Base-by-base conservation (phyloP, 352 stramenopile species). In the Phytopythium montanum region DNA sequence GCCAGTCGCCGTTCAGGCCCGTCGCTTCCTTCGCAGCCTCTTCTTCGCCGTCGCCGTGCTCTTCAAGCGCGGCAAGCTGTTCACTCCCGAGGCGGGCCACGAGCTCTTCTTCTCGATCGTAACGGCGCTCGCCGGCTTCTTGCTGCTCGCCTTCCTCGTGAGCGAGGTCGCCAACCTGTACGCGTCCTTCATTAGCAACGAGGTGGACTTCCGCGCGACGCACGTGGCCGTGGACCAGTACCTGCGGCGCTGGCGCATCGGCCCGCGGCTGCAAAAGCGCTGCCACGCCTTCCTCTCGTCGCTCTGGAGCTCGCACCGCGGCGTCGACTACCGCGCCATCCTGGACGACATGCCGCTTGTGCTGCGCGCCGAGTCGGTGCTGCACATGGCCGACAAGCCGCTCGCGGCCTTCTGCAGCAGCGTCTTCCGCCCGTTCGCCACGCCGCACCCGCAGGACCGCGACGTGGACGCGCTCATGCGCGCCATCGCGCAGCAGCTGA, bases 131-230 rank as follows among this genome's bases (percentile, higher is more conserved):
- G 29, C 74, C 1, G 74, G 79, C 0, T 54, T 87, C 9, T 44
- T 86, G 14, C 34, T 69, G 23, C 71, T 85, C 68, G 69, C 76
- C 0, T 76, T 81, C 50, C 76, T 88, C 63, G 74, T 88, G 46
- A 66, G 71, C 3, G 74, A 86, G 48, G 66, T 81, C 33, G 70
- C 76, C 0, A 83, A 74, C 13, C 29, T 88, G 16, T 87, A 85
- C 69, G 54, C 74, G 0, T 85, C 71, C 23, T 82, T 72, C 61
- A 84, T 77, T 53, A 73, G 74, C 63, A 82, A 86, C 60, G 74
- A 88, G 54, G 76, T 88, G 13, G 70, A 85, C 50, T 88, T 88
- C 51, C 76, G 76, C 16, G 79, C 81, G 34, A 76, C 78, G 29
- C 73, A 88, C 51, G 79, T 85, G 31, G 73, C 76, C 5, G 74